Percentiles rank a stretch among this genome's conserved stretches.
phyloP scores from a whole-genome alignment of 352 stramenopile genomes.

The Globisporangium okanoganense region DNA sequence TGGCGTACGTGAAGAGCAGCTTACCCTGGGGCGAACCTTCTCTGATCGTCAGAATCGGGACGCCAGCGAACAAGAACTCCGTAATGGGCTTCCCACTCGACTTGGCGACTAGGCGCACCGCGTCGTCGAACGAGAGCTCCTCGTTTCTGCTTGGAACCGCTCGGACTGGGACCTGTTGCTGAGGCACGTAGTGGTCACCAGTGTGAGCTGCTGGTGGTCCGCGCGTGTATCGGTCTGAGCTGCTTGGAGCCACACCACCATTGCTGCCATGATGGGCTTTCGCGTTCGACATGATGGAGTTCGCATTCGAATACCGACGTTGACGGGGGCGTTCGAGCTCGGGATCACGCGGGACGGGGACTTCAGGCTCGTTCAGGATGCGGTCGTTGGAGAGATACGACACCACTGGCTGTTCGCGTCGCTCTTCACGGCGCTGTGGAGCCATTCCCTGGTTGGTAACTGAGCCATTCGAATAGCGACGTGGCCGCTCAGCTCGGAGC shows the following conservation, averaged over 20 bases:
- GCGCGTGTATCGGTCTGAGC: constrained; percentile 5
- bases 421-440: neutral
- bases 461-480: constrained; percentile 14
- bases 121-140: constrained; percentile 47
- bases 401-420: neutral
- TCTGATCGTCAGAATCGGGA: constrained; percentile 50
- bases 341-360: neutral
- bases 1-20: constrained; percentile 68
- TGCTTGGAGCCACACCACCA: neutral
- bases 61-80: constrained; percentile 60
- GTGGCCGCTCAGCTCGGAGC: neutral
- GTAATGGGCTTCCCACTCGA: constrained; percentile 52
- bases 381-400: constrained; percentile 11
- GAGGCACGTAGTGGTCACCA: neutral
- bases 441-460: neutral
- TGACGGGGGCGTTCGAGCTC: constrained; percentile 11
- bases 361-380: constrained; percentile 9
- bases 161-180: neutral
- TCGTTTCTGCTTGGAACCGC: constrained; percentile 13
- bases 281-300: neutral
- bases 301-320: constrained; percentile 12
- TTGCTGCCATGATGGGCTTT: neutral
- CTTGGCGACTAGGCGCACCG: constrained; percentile 46
- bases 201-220: neutral
- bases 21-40: constrained; percentile 67